Evolutionary conservation across 1,284 basidiomycete species (phyloP), one percentile per base, ranked within the genome.

Genomic region (Moesziomyces globuligerus): DNA sequence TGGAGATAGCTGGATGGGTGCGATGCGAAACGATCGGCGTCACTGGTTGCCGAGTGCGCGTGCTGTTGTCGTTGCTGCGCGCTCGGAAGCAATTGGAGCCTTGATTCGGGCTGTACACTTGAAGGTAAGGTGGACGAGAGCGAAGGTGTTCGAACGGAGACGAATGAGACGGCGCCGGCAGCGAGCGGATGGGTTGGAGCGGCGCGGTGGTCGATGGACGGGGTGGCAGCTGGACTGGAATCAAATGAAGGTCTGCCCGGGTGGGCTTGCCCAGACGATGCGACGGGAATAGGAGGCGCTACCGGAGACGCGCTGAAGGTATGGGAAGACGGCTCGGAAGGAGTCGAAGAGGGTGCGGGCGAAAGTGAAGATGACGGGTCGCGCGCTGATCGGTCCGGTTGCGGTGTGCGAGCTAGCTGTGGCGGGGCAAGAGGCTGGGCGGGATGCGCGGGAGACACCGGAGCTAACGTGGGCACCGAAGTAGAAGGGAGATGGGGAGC

Each of bases 331-430:
- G 50, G 25, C 20, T 21, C 47, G n/a, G 59, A 58, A 26, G 60
- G 48, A 17, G 48, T 44, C 28, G 59, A 62, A 13, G 60, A 64
- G 24, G 60, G 60, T 59, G 51, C 60, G 13, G 60, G 60, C 34
- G 67, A 64, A 28, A 64, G 55, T 4, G 67, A 55, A 13, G 66
- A 69, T 7, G 66, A 62, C 3, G 45, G 37, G 17, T 68, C 58
- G 34, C 52, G 56, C 11, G 44, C 43, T 32, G 43, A 26, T 20
- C 47, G 49, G 38, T 58, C 54, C 8, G 43, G 25, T 23, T 55
- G 59, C 34, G 47, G 61, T n/a, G 26, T 48, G 13, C 20, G 53
- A 24, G 38, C 21, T 15, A 26, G 28, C 18, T 18, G 28, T 45
- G 26, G 28, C 15, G 26, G 28, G 21, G 36, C 4, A 11, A 21